Percentiles rank a stretch among this genome's conserved stretches.
These are phyloP conservation scores for Hibiscus mutabilis DNA, from an alignment of 345 rosid genomes.

Conservation along the genomic window DNA sequence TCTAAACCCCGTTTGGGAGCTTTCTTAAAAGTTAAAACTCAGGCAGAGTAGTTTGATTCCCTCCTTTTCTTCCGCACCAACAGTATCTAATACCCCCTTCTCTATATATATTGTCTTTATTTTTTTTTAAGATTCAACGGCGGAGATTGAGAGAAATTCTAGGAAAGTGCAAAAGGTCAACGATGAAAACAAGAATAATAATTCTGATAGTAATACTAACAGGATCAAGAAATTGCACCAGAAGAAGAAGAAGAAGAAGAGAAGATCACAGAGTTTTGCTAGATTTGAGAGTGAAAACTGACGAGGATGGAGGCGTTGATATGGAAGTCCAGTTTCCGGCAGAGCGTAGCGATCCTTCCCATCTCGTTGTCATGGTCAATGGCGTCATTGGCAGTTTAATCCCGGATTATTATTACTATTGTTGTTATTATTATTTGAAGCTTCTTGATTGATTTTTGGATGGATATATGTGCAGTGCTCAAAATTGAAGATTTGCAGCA, in stretches of 20 bases:
- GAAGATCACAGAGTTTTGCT: constrained; percentile 17
- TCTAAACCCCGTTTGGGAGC: not conserved
- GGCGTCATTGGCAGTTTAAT: constrained; percentile 80
- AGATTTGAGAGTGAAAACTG: constrained; percentile 38
- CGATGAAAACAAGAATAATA: not conserved
- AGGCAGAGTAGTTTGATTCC: not conserved
- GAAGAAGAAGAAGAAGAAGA: constrained; percentile 15
- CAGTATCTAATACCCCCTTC: not conserved
- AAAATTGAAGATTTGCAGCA: constrained; percentile 71
- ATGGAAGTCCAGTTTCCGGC: constrained; percentile 36
- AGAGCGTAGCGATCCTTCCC: constrained; percentile 42
- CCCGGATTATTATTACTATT: too few relatives aligned
- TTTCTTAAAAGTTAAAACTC: not conserved
- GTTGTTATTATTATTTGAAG: not conserved
- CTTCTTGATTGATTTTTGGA: not conserved
- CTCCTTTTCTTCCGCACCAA: not conserved
- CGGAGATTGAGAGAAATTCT: not conserved
- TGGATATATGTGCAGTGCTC: constrained; percentile 35
- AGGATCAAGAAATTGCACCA: not conserved
- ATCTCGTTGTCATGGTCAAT: constrained; percentile 75
- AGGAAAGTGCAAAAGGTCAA: not conserved
- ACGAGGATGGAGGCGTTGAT: constrained; percentile 44
- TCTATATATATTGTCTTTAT: not conserved
- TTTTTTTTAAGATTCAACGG: constrained; percentile 3
- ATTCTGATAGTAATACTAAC: too few relatives aligned